phyloP scores from a whole-genome alignment of 345 rosid genomes.

The Citrus mangshanensis region DNA sequence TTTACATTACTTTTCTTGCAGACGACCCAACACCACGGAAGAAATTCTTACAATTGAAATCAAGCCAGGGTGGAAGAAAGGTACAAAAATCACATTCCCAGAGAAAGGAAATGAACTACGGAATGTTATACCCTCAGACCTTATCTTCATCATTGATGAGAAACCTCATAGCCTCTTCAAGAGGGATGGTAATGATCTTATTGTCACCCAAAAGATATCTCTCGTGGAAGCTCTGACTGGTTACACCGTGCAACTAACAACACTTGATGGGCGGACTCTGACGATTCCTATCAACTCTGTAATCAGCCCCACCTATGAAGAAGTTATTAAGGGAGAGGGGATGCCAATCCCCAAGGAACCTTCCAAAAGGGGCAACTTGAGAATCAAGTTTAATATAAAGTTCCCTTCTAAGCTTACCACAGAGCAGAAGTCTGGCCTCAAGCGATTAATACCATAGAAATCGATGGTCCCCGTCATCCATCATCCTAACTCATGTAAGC shows the following conservation, averaged over 20 bases:
- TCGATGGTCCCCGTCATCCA: background rate
- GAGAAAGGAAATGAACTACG: slow-evolving; percentile 78
- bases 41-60: slow-evolving; percentile 75
- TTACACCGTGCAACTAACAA: slow-evolving; percentile 51
- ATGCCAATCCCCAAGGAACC: slow-evolving; percentile 93
- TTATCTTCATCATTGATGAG: slow-evolving; percentile 76
- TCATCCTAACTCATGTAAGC: slow-evolving; percentile 18
- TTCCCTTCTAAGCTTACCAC: slow-evolving; percentile 66
- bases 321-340: slow-evolving; percentile 81
- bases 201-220: slow-evolving; percentile 55
- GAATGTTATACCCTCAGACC: slow-evolving; percentile 64
- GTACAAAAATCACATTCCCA: slow-evolving; percentile 77
- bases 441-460: slow-evolving; percentile 41
- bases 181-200: slow-evolving; percentile 87
- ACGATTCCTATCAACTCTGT: slow-evolving; percentile 47
- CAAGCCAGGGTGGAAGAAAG: slow-evolving; percentile 92
- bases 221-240: slow-evolving; percentile 85
- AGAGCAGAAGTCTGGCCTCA: slow-evolving; percentile 70
- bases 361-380: slow-evolving; percentile 69
- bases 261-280: slow-evolving; percentile 70
- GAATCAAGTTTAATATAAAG: slow-evolving; percentile 75
- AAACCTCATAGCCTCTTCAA: slow-evolving; percentile 77
- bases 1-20: slow-evolving; percentile 12
- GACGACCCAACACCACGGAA: slow-evolving; percentile 65
- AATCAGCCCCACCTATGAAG: slow-evolving; percentile 74